phyloP scores from a whole-genome alignment of 495 filamentous ascomycete genomes.

The Neurospora sp. region DNA sequence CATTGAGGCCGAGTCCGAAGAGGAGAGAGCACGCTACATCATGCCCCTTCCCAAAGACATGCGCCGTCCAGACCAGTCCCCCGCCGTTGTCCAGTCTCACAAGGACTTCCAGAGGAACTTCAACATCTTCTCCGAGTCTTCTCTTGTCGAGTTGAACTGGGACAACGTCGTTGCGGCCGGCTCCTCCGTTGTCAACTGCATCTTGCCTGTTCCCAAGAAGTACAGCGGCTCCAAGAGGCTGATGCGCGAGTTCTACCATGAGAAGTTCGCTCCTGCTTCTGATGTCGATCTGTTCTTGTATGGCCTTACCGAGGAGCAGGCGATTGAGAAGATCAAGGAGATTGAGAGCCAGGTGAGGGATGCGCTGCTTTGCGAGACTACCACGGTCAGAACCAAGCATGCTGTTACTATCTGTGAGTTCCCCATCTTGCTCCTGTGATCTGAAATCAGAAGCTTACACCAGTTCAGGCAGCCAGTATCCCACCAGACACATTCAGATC shows the following conservation, averaged over 20 bases:
- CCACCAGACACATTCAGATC: constrained; percentile 70
- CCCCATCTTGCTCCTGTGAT: background rate
- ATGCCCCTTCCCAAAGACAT: constrained; percentile 51
- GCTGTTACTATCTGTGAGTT: constrained; percentile 60
- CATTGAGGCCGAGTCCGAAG: constrained; percentile 44
- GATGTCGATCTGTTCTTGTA: constrained; percentile 82
- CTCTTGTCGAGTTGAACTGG: constrained; percentile 58
- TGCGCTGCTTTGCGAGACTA: constrained; percentile 64
- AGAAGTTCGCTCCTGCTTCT: constrained; percentile 67
- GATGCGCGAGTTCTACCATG: constrained; percentile 66
- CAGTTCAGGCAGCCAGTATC: constrained; percentile 56
- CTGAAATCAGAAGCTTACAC: background rate
- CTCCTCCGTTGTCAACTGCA: constrained; percentile 61
- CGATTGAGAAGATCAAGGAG: constrained; percentile 68
- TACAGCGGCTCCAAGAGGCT: constrained; percentile 53
- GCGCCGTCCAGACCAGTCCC: constrained; percentile 49
- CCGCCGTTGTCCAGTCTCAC: constrained; percentile 52
- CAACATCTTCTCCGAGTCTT: constrained; percentile 62
- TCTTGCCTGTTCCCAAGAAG: constrained; percentile 59
- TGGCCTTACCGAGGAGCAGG: constrained; percentile 61
- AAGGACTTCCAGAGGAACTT: constrained; percentile 70
- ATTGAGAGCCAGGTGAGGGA: constrained; percentile 63
- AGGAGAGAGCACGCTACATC: constrained; percentile 57
- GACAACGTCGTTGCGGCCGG: constrained; percentile 68
- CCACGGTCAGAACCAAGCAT: constrained; percentile 70